phyloP scores from a whole-genome alignment of 176 grass and related monocot genomes.

The Bothriochloa decipiens region DNA sequence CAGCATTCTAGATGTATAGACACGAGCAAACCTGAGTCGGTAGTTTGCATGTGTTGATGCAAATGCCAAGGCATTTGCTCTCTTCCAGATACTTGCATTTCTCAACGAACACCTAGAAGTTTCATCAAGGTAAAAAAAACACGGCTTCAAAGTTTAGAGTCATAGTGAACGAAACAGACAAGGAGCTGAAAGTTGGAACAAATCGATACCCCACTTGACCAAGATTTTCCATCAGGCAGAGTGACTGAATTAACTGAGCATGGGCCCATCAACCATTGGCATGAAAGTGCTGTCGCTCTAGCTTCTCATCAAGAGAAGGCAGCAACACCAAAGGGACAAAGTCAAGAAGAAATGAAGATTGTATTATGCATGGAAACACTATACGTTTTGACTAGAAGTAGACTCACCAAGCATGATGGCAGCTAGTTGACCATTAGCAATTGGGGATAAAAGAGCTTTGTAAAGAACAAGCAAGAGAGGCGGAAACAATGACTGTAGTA shows the following conservation, averaged over 20 bases:
- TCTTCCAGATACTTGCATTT: slow-evolving; percentile 92
- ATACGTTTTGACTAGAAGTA: not conserved
- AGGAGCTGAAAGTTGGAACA: not conserved
- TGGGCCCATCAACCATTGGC: slow-evolving; percentile 92
- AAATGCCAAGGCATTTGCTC: slow-evolving; percentile 91
- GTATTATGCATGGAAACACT: not conserved
- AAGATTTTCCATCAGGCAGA: slow-evolving; percentile 63
- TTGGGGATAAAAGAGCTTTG: slow-evolving; percentile 80
- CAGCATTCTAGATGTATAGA: not conserved
- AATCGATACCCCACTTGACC: slow-evolving; percentile 76
- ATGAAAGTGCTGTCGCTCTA: slow-evolving; percentile 80
- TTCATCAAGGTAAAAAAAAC: not conserved
- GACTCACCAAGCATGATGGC: slow-evolving; percentile 77
- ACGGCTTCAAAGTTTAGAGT: not conserved
- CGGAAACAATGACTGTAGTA: slow-evolving; percentile 73
- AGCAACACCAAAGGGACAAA: not conserved
- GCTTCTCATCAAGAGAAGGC: slow-evolving; percentile 52
- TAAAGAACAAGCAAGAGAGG: slow-evolving; percentile 73
- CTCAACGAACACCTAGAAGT: slow-evolving; percentile 70
- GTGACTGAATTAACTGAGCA: slow-evolving; percentile 77
- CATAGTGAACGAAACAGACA: not conserved
- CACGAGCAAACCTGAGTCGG: slow-evolving; percentile 74
- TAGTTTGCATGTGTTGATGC: slow-evolving; percentile 91
- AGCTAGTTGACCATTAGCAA: slow-evolving; percentile 71
- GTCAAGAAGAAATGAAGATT: not conserved